Evolutionary conservation across 345 rosid species (phyloP), one percentile per base, ranked within the genome.

Genomic region (Orychophragmus violaceus): DNA sequence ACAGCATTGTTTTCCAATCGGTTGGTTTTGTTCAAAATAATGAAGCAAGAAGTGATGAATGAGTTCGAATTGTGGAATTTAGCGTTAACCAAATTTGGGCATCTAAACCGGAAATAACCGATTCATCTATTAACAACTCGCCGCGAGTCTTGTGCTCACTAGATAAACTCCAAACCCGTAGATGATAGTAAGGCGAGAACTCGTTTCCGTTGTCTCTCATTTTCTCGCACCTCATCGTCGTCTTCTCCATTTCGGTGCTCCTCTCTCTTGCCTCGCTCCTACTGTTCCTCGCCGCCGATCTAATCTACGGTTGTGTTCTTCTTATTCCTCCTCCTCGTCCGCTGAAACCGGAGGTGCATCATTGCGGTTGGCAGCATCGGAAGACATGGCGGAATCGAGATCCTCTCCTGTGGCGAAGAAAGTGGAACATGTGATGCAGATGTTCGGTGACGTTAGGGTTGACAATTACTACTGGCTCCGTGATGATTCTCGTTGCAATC

Each of bases 401-500:
- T 25, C 71, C 1, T 87, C 91, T 71, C 96, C 94, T 28, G 81
- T 64, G 64, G 89, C 94, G 42, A 86, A 87, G 86, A 93, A 93
- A 73, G 87, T 83, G 32, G 85, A 87, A 66, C 87, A 86, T 70
- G 78, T 41, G 33, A 85, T 90, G 90, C 83, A 88, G 82, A 13
- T 86, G 87, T 87, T 90, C 68, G 89, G 91, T 5, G 97, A 93
- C 60, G 77, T 81, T 27, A 81, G 98, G 66, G 68, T 83, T 2
- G 98, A 92, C 66, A 79, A 84, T 57, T 84, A 92, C 80, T 89
- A 92, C 83, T 90, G 97, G 98, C 96, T 93, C 10, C 96, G 96
- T 9, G 97, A 93, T 28, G 98, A 93, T 67, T 83, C 98, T 42
- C 94, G 98, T 74, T 59, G 85, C 39, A 48, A 82, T 64, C 78